Percentiles rank a stretch among this genome's conserved stretches.
These are phyloP conservation scores for Talaromyces nanjingensis DNA, from an alignment of 495 filamentous ascomycete species.

Conservation along the genomic window DNA sequence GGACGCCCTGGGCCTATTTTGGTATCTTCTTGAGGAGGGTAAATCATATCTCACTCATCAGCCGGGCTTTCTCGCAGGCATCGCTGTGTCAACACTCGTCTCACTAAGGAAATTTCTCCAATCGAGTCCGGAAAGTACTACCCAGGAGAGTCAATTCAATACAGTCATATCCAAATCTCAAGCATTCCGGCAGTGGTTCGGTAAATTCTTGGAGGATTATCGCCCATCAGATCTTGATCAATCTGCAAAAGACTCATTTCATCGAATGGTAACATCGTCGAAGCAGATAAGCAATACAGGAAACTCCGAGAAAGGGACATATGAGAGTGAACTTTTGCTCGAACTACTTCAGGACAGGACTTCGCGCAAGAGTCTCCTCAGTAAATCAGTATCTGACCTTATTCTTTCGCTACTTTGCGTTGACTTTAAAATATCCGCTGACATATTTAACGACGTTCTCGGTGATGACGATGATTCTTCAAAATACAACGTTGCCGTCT, in stretches of 20 bases:
- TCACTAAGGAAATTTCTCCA: conserved; percentile 67
- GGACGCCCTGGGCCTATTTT: conserved; percentile 79
- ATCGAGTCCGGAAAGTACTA: conserved; percentile 59
- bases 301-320: conserved; percentile 50
- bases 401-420: conserved; percentile 68
- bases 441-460: conserved; percentile 53
- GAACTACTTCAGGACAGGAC: conserved; percentile 68
- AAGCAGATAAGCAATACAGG: conserved; percentile 49
- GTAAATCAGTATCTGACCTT: conserved; percentile 57
- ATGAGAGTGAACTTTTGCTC: conserved; percentile 67
- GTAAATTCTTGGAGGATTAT: conserved; percentile 51
- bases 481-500: conserved; percentile 57
- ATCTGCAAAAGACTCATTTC: conserved; percentile 49
- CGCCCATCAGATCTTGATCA: conserved; percentile 39
- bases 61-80: conserved; percentile 72
- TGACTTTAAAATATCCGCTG: conserved; percentile 55
- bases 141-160: conserved; percentile 68
- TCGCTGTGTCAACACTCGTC: conserved; percentile 65
- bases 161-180: conserved; percentile 60
- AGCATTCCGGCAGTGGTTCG: conserved; percentile 66
- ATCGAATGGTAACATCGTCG: conserved; percentile 55
- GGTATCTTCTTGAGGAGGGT: conserved; percentile 73
- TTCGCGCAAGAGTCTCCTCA: conserved; percentile 53
- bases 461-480: conserved; percentile 53
- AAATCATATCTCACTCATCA: conserved; percentile 51